Evolutionary conservation across 495 filamentous ascomycete genomes (phyloP), one percentile per base, ranked within the genome.

Genomic region (Recurvomyces mirabilis): DNA sequence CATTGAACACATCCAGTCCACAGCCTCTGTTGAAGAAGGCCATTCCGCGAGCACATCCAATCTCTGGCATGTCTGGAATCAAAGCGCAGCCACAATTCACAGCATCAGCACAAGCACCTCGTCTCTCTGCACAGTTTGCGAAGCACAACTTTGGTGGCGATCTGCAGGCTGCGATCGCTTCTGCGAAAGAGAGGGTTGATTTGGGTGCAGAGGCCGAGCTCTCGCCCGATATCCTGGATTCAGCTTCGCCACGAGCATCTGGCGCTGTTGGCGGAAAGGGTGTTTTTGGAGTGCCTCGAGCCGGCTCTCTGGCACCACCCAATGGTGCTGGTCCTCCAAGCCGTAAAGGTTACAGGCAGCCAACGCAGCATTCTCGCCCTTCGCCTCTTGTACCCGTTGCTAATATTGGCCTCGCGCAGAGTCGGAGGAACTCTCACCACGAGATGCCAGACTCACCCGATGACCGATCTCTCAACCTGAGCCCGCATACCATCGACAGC

Each of bases 401-500:
- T 9, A 9, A 13, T 18, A 35, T 29, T 12, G 25, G 12, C 12
- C 18, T 23, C 2, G 13, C 19, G 19, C 41, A 38, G 5, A 24
- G 7, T 29, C n/a, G n/a, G n/a, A 15, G 26, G 14, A 36, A 42
- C 12, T 28, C 12, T 29, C 41, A 36, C 33, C 47, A 37, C 30
- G 54, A 50, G 32, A 36, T 54, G 23, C 62, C 58, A 13, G 52
- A 54, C 19, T 57, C 58, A 0, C 62, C 66, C 17, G 50, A 71
- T 10, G 81, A 48, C 23, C 38, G 37, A n/a, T 38, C 44, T 13
- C 5, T 26, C 4, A 31, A 86, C 38, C 65, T 91, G 26, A 89
- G 82, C 54, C 87, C 87, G 6, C 75, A 85, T 49, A 86, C 85
- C 5, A 66, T 81, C 23, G 75, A 84, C 25, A 84, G 83, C 54